Base-by-base conservation (phyloP, 1,139 yeast species). In the Hansenula sp. region DNA sequence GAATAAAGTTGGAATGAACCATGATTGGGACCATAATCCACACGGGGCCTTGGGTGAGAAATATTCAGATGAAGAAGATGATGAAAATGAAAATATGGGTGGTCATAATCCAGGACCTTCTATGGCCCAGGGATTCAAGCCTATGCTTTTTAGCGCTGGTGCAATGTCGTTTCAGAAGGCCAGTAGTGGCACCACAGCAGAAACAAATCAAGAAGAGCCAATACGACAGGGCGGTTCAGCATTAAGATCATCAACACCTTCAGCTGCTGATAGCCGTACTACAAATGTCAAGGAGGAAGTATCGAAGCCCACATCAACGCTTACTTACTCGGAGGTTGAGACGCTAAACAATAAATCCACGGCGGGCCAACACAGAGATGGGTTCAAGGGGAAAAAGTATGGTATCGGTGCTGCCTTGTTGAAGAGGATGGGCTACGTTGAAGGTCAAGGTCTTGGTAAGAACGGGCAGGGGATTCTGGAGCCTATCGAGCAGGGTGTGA, bases 371-470 rank as follows among this genome's bases (percentile, higher is more conserved):
- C 30, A 10, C 30, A 40, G 45, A 49, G 25, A 51, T 49, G 44
- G 46, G 10, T 49, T 48, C 39, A 50, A 50, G 19, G 60, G 59
- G 2, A 50, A 51, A 46, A 60, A 55, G 37, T 91, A 90, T 57
- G 98, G 99, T 10, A 78, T 89, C 38, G 99, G 98, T 31, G 96
- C 96, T 2, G 68, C 76, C 43, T 68, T 93, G 42, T 63, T 93
- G 70, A 72, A 80, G 57, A 76, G 81, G 53, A 91, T 93, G 98
- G 99, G 99, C 0, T 91, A 89, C 61, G 72, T 74, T 15, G 77
- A 77, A 36, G 99, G 99, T 0, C 71, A 76, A 51, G 98, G 98
- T 0, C 72, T 93, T 19, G 99, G 99, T 0, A 65, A 68, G 5
- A 65, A 72, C 19, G 80, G 82, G 1, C 73, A 74, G 42, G 99